Conservation (phyloP, 1,284 basidiomycete genomes). For the Neotropicomus parvogracilis region DNA sequence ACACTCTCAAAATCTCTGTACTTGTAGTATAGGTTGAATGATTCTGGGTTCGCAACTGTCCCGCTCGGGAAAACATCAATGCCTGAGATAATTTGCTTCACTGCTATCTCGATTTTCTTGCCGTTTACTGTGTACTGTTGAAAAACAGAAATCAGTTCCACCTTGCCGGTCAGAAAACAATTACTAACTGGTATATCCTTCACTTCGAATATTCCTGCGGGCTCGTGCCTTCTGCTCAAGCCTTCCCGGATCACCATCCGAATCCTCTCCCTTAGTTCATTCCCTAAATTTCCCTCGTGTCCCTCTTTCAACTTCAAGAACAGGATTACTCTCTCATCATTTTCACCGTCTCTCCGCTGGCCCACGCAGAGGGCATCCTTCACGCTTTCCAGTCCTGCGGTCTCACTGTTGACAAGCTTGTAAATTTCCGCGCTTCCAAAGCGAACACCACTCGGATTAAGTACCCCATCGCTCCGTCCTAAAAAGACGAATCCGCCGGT, state of each 20-base stretch:
- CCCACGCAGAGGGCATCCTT: conserved; percentile 81
- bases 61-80: conserved; percentile 58
- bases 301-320: conserved; percentile 76
- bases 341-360: conserved; percentile 68
- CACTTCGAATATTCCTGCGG: conserved; percentile 55
- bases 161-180: neutral
- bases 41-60: conserved; percentile 67
- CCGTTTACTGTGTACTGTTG: conserved; percentile 65
- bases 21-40: conserved; percentile 58
- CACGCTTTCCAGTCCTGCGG: conserved; percentile 55
- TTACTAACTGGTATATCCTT: conserved; percentile 59
- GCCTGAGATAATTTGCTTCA: conserved; percentile 70
- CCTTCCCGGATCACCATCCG: conserved; percentile 3
- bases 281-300: conserved; percentile 42
- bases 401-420: conserved; percentile 48
- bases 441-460: conserved; percentile 84
- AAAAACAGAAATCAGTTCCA: neutral
- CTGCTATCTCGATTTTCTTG: conserved; percentile 73
- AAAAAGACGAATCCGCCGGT: conserved; percentile 61
- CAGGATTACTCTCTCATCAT: conserved; percentile 81
- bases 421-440: conserved; percentile 91
- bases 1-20: conserved; percentile 45
- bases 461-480: conserved; percentile 64
- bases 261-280: conserved; percentile 42
- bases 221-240: conserved; percentile 61